Evolutionary conservation across 441 rosid genomes (phyloP).

Genomic region (Pelargonium citronellum): DNA sequence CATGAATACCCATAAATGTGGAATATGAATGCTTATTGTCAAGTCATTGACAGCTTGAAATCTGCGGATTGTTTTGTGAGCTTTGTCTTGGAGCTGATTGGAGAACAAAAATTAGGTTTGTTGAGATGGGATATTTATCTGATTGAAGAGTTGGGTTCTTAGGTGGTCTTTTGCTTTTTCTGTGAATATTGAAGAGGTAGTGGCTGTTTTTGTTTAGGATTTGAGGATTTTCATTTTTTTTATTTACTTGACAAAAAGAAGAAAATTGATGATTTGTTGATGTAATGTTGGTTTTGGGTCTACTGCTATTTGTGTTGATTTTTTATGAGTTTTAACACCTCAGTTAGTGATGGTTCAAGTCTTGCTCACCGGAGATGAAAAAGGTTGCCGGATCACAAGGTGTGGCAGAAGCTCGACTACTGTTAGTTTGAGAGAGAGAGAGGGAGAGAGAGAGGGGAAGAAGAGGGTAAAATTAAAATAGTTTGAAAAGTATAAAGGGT

Average conservation of each 20-base stretch:
- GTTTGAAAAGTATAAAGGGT: too few species aligned
- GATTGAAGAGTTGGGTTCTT: conserved; percentile 5
- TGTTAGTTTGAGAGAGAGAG: too few species aligned
- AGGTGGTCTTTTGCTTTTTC: not conserved
- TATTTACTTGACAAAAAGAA: too few species aligned
- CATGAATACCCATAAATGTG: not conserved
- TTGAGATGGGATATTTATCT: not conserved
- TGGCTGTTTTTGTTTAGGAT: not conserved
- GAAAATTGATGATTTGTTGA: not conserved
- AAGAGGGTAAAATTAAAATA: too few species aligned
- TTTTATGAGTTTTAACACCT: conserved; percentile 26
- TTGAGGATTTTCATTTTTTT: conserved; percentile 1
- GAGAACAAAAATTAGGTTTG: not conserved
- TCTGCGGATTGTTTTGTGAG: conserved; percentile 3
- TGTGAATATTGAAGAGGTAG: not conserved
- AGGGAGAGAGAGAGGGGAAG: too few species aligned
- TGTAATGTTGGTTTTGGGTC: conserved; percentile 25
- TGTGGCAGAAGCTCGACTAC: too few species aligned
- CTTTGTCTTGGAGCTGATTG: conserved; percentile 3
- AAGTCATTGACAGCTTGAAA: conserved; percentile 9
- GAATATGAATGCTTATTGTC: not conserved
- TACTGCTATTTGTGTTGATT: conserved; percentile 25
- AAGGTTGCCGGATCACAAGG: too few species aligned
- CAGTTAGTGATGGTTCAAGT: conserved; percentile 34
- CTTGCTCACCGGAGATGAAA: conserved; percentile 18